Evolutionary conservation across 2,329 filamentous ascomycete species (phyloP), one percentile per base, ranked within the genome.

Genomic region (Diaporthe amygdali): DNA sequence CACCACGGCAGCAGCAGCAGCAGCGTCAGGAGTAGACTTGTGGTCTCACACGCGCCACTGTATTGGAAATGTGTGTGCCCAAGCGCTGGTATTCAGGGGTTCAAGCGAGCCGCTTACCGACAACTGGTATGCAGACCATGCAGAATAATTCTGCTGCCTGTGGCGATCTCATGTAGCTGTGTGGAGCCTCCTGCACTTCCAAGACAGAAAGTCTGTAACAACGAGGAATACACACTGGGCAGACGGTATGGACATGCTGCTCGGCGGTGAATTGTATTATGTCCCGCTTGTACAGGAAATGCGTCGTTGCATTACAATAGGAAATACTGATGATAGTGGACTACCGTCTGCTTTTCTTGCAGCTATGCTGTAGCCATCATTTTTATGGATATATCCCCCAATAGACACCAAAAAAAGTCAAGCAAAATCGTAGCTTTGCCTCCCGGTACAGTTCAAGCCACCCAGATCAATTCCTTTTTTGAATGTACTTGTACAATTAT

Each of bases 121-220:
- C 44, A n/a, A n/a, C n/a, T n/a, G n/a, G n/a, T 30, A 64, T 64
- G 44, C 59, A n/a, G 20, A 17, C 44, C n/a, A 47, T 63, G 59
- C 59, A 63, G 9, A 47, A 7, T 64, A 68, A 68, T 59, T 30
- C 49, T 39, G 66, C 46, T 68, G 66, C 66, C 66, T 68, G 55
- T 41, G 55, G 55, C 52, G 66, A 55, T 68, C 52, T 30, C 30
- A 14, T 56, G 64, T 47, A 52, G 27, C 39, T 44, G 22, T 37
- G 52, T 64, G 59, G 44, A 27, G 59, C 22, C 39, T 47, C 9
- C 6, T 34, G 41, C 59, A 34, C 27, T 56, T 15, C 41, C 52
- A 41, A 30, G 46, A 22, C n/a, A 39, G 39, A 30, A 32, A 34
- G 32, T 47, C 6, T 4, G 10, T 14, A 9, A 0, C 34, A 54